Evolutionary conservation across 345 rosid genomes (phyloP), one percentile per base, ranked within the genome.

Genomic region (Aethionema arabicum): DNA sequence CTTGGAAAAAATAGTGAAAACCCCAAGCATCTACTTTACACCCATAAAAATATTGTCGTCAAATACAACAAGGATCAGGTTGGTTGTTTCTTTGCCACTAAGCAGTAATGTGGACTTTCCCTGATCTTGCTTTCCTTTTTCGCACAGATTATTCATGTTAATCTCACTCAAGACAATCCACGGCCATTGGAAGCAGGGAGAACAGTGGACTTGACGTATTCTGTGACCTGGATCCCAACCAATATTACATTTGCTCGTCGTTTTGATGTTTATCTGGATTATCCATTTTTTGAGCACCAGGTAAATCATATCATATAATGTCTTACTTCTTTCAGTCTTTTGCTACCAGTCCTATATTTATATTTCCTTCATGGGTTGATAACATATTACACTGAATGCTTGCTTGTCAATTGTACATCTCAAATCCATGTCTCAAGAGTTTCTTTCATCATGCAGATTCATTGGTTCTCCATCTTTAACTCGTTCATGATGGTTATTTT

Each of bases 401-500:
- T 5, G 13, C 35, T 43, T 42, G 21, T 42, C 52, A 12, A 53
- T 43, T 5, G 11, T 42, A 16, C 36, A 11, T 32, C 29, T 43
- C n/a, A 32, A 32, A 33, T 40, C 33, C 43, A 5, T 21, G 40
- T 16, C 35, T 65, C 31, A 35, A 56, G 31, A 11, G 13, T n/a
- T 56, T 16, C 12, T n/a, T 60, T 37, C 32, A 44, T 57, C 52
- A 4, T 74, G 79, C 96, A 91, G 98, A 91, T 91, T 73, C 98
- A 91, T 66, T 91, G 98, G 98, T 91, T 91, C 77, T 91, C 96
- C 66, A 87, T 91, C 75, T 91, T 91, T 74, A 91, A 91, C 77
- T 91, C 96, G 7, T 91, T 91, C 82, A 91, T 91, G 98, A 88
- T 91, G 98, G 98, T 91, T 72, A 91, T 91, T 77, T 91, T 91